Evolutionary conservation across 495 filamentous ascomycete species (phyloP), one percentile per base, ranked within the genome.

Genomic region (Geopyxis carbonaria): DNA sequence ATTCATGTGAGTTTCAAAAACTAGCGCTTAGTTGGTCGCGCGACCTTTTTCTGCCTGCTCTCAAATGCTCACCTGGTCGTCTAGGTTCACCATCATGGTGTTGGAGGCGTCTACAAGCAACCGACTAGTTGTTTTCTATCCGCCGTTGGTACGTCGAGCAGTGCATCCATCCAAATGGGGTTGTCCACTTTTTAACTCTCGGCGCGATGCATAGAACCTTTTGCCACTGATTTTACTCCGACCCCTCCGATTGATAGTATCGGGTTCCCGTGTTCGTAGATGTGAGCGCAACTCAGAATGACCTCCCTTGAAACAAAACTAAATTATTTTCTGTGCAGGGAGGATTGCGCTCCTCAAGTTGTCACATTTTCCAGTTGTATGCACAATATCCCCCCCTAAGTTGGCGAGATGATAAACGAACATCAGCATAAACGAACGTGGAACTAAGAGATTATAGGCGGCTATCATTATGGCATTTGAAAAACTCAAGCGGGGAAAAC

Each of bases 201-300:
- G 13, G 33, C 15, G 4, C 14, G 14, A 20, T 25, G 25, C 45
- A 31, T 52, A 80, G 76, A 93, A 94, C 58, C 66, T 95, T 13
- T 68, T 94, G 29, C 78, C 86, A 0, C 68, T 93, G 32, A 61
- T 81, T 30, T 69, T 85, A 44, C 76, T 93, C 48, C 78, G 87
- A 25, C 87, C 87, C 1, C 62, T 93, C 43, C 70, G 86, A 44
- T 61, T 93, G 18, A 69, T 86, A 44, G 49, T 93, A 15, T 65
- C 80, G 2, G 70, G 80, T 8, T 74, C 76, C 44, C 67, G 70
- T 31, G 66, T 92, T 28, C 76, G 85, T 25, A 53, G 39, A 36
- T 45, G 52, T 41, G 33, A 15, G 38, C 31, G 7, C 22, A 39
- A 5, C 7, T 13, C 5, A 25, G 18, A 10, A 3, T 8, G 3